Conservation (phyloP, 2,329 filamentous ascomycete species). For the Pyrenophora teres region DNA sequence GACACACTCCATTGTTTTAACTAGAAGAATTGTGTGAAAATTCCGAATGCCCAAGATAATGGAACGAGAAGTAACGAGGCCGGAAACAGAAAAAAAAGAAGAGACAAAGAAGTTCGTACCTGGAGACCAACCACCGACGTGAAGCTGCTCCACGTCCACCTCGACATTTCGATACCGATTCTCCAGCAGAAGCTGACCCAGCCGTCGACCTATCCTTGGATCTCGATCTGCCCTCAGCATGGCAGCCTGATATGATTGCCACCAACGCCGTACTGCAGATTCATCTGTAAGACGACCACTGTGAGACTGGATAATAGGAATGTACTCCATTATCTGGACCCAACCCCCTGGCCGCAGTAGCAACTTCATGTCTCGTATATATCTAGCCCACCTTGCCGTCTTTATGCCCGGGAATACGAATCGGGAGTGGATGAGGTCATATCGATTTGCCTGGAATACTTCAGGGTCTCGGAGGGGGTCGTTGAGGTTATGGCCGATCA, state of each 20-base stretch:
- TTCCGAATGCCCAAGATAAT: too few relatives aligned
- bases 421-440: slow-evolving; percentile 83
- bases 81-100: not conserved
- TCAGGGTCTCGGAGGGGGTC: slow-evolving; percentile 44
- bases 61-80: not conserved
- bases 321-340: slow-evolving; percentile 87
- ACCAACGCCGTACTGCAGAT: slow-evolving; percentile 46
- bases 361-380: slow-evolving; percentile 74
- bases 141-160: slow-evolving; percentile 36
- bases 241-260: slow-evolving; percentile 39
- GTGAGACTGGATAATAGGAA: slow-evolving; percentile 83
- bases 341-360: slow-evolving; percentile 78
- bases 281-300: slow-evolving; percentile 73
- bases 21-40: too few relatives aligned
- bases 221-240: slow-evolving; percentile 43
- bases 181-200: slow-evolving; percentile 36
- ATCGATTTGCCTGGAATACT: slow-evolving; percentile 68
- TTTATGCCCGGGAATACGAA: slow-evolving; percentile 75
- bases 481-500: slow-evolving; percentile 47
- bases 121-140: slow-evolving; percentile 46
- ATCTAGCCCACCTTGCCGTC: slow-evolving; percentile 71
- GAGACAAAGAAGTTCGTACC: slow-evolving; percentile 27
- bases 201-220: slow-evolving; percentile 39
- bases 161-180: slow-evolving; percentile 41
- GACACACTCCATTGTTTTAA: too few relatives aligned